Percentiles rank a stretch among this genome's conserved stretches.
Evolutionary conservation across 495 filamentous ascomycete genomes (phyloP).

Genomic region (Penicillium riverlandense): DNA sequence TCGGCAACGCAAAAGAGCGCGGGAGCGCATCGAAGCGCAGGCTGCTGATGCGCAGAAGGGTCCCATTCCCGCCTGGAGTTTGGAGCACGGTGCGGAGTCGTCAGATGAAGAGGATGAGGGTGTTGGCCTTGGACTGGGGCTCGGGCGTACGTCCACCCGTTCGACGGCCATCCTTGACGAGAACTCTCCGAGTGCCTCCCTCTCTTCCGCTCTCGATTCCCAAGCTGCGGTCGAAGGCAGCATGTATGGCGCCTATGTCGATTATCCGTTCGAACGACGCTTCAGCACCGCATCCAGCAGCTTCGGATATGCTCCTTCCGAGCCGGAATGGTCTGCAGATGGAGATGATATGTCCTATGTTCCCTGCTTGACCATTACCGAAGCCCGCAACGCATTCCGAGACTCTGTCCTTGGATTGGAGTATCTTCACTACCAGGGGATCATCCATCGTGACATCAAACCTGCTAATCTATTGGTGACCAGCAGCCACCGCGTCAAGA

Average conservation of each 20-base stretch:
- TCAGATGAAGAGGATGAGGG: conserved; percentile 46
- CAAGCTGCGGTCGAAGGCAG: conserved; percentile 60
- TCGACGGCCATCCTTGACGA: conserved; percentile 18
- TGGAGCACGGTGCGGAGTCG: conserved; percentile 69
- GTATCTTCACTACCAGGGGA: conserved; percentile 93
- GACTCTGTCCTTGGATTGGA: conserved; percentile 92
- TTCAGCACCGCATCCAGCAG: conserved; percentile 42
- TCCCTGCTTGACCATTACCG: conserved; percentile 78
- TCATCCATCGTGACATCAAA: conserved; percentile 98
- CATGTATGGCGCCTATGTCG: conserved; percentile 66
- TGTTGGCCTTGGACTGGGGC: conserved; percentile 30
- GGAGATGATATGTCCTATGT: conserved; percentile 85
- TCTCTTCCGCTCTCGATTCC: conserved; percentile 39
- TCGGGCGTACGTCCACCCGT: conserved; percentile 27
- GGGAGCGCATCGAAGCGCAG: conserved; percentile 47
- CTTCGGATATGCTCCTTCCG: conserved; percentile 50
- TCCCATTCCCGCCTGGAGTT: conserved; percentile 59
- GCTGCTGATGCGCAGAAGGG: conserved; percentile 32
- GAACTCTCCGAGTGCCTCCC: conserved; percentile 36
- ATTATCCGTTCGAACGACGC: conserved; percentile 40
- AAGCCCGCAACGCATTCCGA: conserved; percentile 81
- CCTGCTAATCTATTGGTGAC: conserved; percentile 94
- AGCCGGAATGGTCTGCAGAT: conserved; percentile 41
- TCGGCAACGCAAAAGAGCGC: conserved; percentile 47
- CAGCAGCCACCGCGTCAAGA: conserved; percentile 80